These are phyloP conservation scores for Glycine soja DNA, from an alignment of 306 rosid genomes.

Conservation along the genomic window DNA sequence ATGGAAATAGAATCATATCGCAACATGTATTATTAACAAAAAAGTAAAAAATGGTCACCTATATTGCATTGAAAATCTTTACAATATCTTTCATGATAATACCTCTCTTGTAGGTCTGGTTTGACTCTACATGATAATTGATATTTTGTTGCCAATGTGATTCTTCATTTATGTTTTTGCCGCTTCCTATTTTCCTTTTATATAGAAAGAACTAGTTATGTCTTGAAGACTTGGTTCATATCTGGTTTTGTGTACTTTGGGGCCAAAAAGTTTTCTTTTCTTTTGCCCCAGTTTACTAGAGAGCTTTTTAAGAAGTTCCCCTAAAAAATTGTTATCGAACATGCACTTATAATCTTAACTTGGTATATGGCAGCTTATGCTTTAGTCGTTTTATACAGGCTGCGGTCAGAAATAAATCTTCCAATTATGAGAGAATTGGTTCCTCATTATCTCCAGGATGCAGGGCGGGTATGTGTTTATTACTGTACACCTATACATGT, in stretches of 20 bases:
- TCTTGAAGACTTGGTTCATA: slow-evolving; percentile 13
- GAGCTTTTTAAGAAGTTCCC: neutral
- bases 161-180: slow-evolving; percentile 33
- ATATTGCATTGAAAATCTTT: slow-evolving; percentile 7
- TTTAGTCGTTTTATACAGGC: slow-evolving; percentile 64
- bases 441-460: slow-evolving; percentile 97
- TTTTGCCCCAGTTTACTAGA: neutral
- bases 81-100: slow-evolving; percentile 24
- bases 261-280: neutral
- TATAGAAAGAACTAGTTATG: neutral
- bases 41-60: neutral
- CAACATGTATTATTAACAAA: neutral
- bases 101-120: slow-evolving; percentile 35
- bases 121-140: slow-evolving; percentile 19
- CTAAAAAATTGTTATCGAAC: neutral
- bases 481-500: slow-evolving; percentile 32
- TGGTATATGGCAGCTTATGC: slow-evolving; percentile 40
- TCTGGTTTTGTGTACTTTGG: neutral
- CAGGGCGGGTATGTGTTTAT: slow-evolving; percentile 76
- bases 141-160: slow-evolving; percentile 32
- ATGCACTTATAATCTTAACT: neutral
- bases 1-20: no score
- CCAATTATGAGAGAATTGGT: slow-evolving; percentile 94
- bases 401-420: slow-evolving; percentile 90
- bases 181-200: slow-evolving; percentile 9